Percentiles rank a stretch among this genome's conserved stretches.
Evolutionary conservation across 805 yeast species (phyloP).

Genomic region (Kuraishia floccosa): DNA sequence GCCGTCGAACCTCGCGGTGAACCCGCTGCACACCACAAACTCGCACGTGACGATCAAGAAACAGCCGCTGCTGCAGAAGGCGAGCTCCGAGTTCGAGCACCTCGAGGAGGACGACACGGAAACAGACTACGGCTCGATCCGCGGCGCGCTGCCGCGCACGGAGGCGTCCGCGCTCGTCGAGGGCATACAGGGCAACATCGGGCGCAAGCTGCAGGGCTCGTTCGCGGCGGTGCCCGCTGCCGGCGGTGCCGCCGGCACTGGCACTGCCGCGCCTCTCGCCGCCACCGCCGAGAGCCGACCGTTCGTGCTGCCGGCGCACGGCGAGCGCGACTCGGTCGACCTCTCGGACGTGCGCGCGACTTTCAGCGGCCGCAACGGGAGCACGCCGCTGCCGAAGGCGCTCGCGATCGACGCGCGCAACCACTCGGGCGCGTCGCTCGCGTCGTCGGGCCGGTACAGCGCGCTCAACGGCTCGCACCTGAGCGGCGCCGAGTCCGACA

Average conservation of each 20-base stretch:
- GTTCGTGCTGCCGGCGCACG: slow-evolving; percentile 9
- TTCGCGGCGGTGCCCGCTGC: neutral
- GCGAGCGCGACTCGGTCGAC: slow-evolving; percentile 10
- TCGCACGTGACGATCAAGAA: slow-evolving; percentile 60
- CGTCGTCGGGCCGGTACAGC: neutral
- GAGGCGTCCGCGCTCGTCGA: slow-evolving; percentile 29
- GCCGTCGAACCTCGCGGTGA: slow-evolving; percentile 57
- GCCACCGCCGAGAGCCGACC: slow-evolving; percentile 4
- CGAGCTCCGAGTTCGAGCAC: neutral
- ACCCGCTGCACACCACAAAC: slow-evolving; percentile 57
- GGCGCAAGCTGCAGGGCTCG: slow-evolving; percentile 10
- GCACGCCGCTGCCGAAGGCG: slow-evolving; percentile 2
- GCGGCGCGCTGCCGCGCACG: slow-evolving; percentile 27
- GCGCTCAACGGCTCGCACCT: neutral
- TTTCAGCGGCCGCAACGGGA: slow-evolving; percentile 1
- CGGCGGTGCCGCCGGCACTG: neutral
- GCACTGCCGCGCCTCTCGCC: neutral
- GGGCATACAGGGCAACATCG: slow-evolving; percentile 20
- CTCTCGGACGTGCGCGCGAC: slow-evolving; percentile 9
- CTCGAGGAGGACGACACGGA: slow-evolving; percentile 1
- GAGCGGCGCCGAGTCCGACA: slow-evolving; percentile 13
- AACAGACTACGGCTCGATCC: slow-evolving; percentile 1
- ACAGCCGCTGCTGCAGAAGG: slow-evolving; percentile 24
- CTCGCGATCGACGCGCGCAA: no score
- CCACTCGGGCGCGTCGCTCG: neutral